Percentiles rank a stretch among this genome's conserved stretches.
Evolutionary conservation across 2,329 filamentous ascomycete species (phyloP).

Genomic region (Periconia macrospinosa): DNA sequence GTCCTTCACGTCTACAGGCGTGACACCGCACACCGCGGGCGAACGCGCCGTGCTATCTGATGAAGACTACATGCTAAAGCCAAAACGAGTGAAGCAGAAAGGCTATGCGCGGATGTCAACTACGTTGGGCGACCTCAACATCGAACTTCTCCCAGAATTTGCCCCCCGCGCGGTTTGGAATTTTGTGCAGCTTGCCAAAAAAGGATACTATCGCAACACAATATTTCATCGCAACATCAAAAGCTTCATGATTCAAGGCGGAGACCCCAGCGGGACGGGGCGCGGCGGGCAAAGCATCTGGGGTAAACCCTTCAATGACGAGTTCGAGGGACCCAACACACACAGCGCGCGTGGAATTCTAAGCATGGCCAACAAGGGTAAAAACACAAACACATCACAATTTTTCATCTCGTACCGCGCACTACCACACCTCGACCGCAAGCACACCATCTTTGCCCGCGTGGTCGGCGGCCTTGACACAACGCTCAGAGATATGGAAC

Average conservation of each 20-base stretch:
- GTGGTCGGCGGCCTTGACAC: conserved; percentile 76
- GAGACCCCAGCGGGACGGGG: conserved; percentile 90
- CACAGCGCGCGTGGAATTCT: conserved; percentile 79
- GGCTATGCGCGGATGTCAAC: conserved; percentile 92
- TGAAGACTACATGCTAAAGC: conserved; percentile 95
- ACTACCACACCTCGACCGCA: conserved; percentile 83
- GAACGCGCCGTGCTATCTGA: conserved; percentile 85
- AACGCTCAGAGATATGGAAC: conserved; percentile 75
- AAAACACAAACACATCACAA: conserved; percentile 94
- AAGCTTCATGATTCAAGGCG: conserved; percentile 97
- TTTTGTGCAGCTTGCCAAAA: conserved; percentile 83
- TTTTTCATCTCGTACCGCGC: conserved; percentile 92
- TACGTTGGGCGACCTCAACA: conserved; percentile 78
- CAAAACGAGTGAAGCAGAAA: conserved; percentile 82
- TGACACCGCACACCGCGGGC: conserved; percentile 88
- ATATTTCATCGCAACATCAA: conserved; percentile 91
- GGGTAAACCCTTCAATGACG: conserved; percentile 92
- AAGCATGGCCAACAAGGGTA: conserved; percentile 98
- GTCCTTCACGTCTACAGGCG: conserved; percentile 90
- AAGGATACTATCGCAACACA: conserved; percentile 84
- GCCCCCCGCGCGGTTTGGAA: conserved; percentile 97
- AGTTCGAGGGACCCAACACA: conserved; percentile 85
- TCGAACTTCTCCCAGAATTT: conserved; percentile 88
- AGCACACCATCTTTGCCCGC: conserved; percentile 94
- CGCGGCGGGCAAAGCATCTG: conserved; percentile 88